Conservation (phyloP, 176 grass and related monocot genomes). For the Zoysia japonica region DNA sequence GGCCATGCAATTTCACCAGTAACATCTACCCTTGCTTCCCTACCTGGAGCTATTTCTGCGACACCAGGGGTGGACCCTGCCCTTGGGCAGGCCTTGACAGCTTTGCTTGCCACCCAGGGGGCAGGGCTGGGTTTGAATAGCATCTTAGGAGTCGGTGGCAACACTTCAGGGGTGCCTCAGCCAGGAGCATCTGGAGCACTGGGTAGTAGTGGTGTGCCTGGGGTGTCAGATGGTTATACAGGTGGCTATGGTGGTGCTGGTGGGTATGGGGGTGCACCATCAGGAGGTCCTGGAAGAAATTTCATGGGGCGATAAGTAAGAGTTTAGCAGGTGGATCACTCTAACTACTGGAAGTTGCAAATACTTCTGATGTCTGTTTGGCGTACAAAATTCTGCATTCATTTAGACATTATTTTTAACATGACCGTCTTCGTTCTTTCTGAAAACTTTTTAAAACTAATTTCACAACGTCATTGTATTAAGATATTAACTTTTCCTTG, state of each 20-base stretch:
- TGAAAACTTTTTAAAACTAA: not conserved
- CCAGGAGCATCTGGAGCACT: conserved; percentile 52
- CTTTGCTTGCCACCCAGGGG: conserved; percentile 75
- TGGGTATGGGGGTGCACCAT: conserved; percentile 66
- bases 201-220: conserved; percentile 50
- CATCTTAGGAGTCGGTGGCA: conserved; percentile 52
- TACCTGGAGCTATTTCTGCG: conserved; percentile 51
- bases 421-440: not conserved
- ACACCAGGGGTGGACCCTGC: conserved; percentile 72
- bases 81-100: conserved; percentile 85
- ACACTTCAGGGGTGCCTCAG: conserved; percentile 42
- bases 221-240: conserved; percentile 53
- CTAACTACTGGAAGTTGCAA: conserved; percentile 8
- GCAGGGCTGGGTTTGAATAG: conserved; percentile 61
- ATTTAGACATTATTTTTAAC: not conserved
- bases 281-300: conserved; percentile 80
- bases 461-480: not conserved
- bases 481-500: not conserved
- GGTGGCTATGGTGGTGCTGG: conserved; percentile 71
- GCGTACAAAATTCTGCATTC: conserved; percentile 5
- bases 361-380: conserved; percentile 35
- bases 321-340: conserved; percentile 33
- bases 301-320: conserved; percentile 97
- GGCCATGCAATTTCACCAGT: conserved; percentile 70
- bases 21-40: conserved; percentile 44